phyloP scores from a whole-genome alignment of 257 asterid genomes.

The Lavandula angustifolia region DNA sequence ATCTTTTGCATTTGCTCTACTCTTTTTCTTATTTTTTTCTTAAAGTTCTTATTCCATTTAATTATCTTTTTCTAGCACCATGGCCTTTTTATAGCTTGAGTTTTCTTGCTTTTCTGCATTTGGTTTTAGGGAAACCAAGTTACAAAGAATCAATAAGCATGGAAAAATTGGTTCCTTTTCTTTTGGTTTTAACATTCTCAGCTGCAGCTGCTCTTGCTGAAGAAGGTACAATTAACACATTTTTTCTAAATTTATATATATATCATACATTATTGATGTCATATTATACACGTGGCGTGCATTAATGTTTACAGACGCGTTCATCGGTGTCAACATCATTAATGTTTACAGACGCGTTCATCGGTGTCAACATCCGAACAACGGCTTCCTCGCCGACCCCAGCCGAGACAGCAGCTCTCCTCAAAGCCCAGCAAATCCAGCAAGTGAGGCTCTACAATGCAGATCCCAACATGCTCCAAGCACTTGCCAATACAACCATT shows the following conservation, averaged over 20 bases:
- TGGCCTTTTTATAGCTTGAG: slow-evolving; percentile 4
- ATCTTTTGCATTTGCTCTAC: slow-evolving; percentile 25
- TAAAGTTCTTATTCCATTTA: slow-evolving; percentile 19
- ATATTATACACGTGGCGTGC: not conserved
- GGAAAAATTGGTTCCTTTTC: slow-evolving; percentile 35
- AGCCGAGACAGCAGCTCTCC: slow-evolving; percentile 64
- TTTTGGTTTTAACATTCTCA: slow-evolving; percentile 50
- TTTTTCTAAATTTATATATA: not conserved
- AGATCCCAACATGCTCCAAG: slow-evolving; percentile 64
- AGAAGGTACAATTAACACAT: slow-evolving; percentile 43
- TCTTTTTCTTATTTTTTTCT: slow-evolving; percentile 5
- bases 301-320: slow-evolving; percentile 42
- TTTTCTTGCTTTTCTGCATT: slow-evolving; percentile 11
- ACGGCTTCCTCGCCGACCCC: slow-evolving; percentile 61
- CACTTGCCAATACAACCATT: slow-evolving; percentile 65
- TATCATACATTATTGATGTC: not conserved
- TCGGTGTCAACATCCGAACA: slow-evolving; percentile 72
- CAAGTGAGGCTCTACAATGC: slow-evolving; percentile 64
- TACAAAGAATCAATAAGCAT: slow-evolving; percentile 26
- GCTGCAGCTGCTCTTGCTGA: slow-evolving; percentile 45
- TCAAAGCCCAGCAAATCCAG: slow-evolving; percentile 58
- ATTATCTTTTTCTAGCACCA: slow-evolving; percentile 10
- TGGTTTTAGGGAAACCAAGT: not conserved
- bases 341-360: slow-evolving; percentile 49
- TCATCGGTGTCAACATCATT: slow-evolving; percentile 66